These are phyloP conservation scores for Rhizopogon rudus DNA, from an alignment of 768 basidiomycete genomes.

Conservation along the genomic window DNA sequence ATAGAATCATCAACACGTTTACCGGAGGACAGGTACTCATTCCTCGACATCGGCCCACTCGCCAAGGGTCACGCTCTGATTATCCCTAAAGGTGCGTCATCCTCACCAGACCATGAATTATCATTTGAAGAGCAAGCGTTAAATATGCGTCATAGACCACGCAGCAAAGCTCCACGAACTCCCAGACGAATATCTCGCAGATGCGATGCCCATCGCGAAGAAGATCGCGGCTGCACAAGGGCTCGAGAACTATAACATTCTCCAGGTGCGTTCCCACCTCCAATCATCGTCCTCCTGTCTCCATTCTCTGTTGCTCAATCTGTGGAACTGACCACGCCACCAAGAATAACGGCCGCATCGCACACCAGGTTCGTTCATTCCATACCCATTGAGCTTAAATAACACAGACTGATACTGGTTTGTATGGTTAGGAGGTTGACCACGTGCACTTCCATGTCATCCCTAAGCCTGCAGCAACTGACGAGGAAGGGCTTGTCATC, in stretches of 20 bases:
- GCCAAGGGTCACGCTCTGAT: constrained; percentile 88
- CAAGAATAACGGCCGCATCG: constrained; percentile 66
- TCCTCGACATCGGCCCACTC: constrained; percentile 90
- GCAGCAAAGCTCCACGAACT: constrained; percentile 81
- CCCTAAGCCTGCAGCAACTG: constrained; percentile 69
- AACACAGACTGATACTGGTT: background rate
- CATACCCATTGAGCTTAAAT: background rate
- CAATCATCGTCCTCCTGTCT: background rate
- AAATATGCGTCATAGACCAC: constrained; percentile 54
- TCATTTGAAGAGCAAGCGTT: background rate
- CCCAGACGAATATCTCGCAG: constrained; percentile 78
- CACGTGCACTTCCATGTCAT: constrained; percentile 96
- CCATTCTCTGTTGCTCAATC: background rate
- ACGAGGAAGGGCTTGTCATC: constrained; percentile 72
- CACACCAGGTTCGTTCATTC: constrained; percentile 43
- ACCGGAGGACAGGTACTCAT: constrained; percentile 54
- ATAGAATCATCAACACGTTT: background rate
- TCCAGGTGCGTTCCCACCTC: constrained; percentile 41
- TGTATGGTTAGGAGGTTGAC: constrained; percentile 50
- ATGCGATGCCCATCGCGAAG: constrained; percentile 78
- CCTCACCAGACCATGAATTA: background rate
- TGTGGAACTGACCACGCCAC: background rate
- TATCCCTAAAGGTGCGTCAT: constrained; percentile 80
- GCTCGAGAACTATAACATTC: constrained; percentile 78
- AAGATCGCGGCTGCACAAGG: constrained; percentile 79